phyloP scores from a whole-genome alignment of 345 rosid species.

The Hibiscus mutabilis region DNA sequence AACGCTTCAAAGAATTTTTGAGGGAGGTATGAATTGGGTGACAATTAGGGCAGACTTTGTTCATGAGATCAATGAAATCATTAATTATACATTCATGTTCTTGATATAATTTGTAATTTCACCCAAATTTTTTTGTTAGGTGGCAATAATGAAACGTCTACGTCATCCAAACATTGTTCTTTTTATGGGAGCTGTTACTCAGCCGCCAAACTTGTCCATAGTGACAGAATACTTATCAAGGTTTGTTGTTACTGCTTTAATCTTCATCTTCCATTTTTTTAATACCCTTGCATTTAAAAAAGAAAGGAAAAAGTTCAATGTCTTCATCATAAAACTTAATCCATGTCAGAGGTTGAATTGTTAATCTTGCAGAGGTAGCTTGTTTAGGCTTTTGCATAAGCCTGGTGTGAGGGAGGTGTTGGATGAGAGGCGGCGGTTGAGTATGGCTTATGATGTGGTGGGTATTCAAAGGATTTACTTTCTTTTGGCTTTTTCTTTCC shows the following conservation, averaged over 20 bases:
- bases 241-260: slow-evolving; percentile 27
- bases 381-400: slow-evolving; percentile 86
- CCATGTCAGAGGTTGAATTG: neutral
- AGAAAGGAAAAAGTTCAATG: neutral
- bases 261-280: neutral
- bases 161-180: slow-evolving; percentile 99
- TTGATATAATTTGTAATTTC: slow-evolving; percentile 14
- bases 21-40: slow-evolving; percentile 61
- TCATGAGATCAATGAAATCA: neutral
- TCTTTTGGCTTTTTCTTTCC: neutral
- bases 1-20: slow-evolving; percentile 81
- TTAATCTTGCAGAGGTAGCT: slow-evolving; percentile 79
- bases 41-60: neutral
- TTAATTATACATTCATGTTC: slow-evolving; percentile 7
- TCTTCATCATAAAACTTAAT: neutral
- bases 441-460: slow-evolving; percentile 99
- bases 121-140: slow-evolving; percentile 35
- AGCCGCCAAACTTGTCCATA: slow-evolving; percentile 93
- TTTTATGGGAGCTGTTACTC: slow-evolving; percentile 98
- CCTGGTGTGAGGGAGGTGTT: slow-evolving; percentile 71
- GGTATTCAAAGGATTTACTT: slow-evolving; percentile 19
- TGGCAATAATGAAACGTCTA: slow-evolving; percentile 93
- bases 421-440: slow-evolving; percentile 91
- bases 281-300: neutral
- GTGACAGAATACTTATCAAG: slow-evolving; percentile 98